Conservation (phyloP, 129 eudicot species). For the Ambrosia trifida region DNA sequence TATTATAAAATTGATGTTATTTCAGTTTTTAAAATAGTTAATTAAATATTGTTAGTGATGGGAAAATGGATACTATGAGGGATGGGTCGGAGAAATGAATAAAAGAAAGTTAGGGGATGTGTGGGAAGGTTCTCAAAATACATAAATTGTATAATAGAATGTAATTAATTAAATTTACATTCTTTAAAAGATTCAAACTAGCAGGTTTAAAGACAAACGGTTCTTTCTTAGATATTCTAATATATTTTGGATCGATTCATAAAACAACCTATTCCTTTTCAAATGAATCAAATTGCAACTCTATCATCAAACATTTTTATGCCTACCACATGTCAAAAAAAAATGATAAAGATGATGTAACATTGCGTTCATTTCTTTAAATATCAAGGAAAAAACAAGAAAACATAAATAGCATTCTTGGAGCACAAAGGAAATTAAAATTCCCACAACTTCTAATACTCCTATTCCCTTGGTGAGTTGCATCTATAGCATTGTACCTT, state of each 20-base stretch:
- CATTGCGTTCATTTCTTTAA: constrained; percentile 7
- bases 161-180: too few relatives aligned
- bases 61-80: too few relatives aligned
- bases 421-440: constrained; percentile 7
- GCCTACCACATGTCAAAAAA: not conserved
- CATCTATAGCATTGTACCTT: constrained; percentile 82
- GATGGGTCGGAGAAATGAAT: too few relatives aligned
- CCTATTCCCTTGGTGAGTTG: constrained; percentile 60
- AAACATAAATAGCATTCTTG: constrained; percentile 17
- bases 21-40: too few relatives aligned
- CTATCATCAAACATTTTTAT: not conserved
- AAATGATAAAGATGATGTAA: not conserved
- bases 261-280: not conserved
- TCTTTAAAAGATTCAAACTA: too few relatives aligned
- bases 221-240: not conserved
- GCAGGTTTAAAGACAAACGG: not conserved
- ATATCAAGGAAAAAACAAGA: constrained; percentile 4
- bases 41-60: too few relatives aligned
- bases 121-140: too few relatives aligned
- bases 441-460: constrained; percentile 18
- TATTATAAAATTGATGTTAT: not conserved
- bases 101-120: too few relatives aligned
- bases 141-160: too few relatives aligned
- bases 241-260: not conserved
- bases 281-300: constrained; percentile 2